A percentile compares a stretch with the other conserved stretches of the same genome.
These are phyloP conservation scores for Diaporthe citri DNA, from an alignment of 2,329 filamentous ascomycete genomes.

Conservation along the genomic window DNA sequence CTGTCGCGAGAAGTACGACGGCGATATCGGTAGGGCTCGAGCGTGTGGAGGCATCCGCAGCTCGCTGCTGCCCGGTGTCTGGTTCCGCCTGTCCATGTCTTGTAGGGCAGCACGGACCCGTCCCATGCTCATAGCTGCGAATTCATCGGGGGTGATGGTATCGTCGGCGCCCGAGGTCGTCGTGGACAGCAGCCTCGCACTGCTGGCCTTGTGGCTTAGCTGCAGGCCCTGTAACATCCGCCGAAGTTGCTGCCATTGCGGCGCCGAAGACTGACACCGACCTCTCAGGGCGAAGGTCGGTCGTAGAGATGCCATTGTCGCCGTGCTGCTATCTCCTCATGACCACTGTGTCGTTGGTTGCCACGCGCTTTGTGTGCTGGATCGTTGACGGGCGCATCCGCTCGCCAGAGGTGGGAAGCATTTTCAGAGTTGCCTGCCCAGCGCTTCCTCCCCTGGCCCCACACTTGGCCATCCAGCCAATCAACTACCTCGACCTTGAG, in stretches of 20 bases:
- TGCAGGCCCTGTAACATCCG: conserved; percentile 38
- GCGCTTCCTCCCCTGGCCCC: not conserved
- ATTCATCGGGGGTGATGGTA: conserved; percentile 15
- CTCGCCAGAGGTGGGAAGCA: conserved; percentile 38
- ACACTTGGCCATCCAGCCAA: conserved; percentile 3
- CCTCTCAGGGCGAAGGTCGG: conserved; percentile 38
- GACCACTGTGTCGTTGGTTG: conserved; percentile 34
- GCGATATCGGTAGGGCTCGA: conserved; percentile 84
- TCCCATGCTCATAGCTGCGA: conserved; percentile 21
- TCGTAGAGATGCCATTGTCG: conserved; percentile 40
- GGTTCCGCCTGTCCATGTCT: conserved; percentile 36
- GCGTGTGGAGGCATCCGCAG: conserved; percentile 59
- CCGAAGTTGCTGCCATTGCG: conserved; percentile 41
- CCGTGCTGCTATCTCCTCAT: conserved; percentile 39
- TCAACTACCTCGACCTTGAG: not conserved
- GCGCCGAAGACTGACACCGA: conserved; percentile 38
- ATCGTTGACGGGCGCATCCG: conserved; percentile 5
- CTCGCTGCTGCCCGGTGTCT: conserved; percentile 48
- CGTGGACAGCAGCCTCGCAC: conserved; percentile 37
- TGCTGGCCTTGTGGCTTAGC: conserved; percentile 30
- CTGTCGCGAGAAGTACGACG: conserved; percentile 94
- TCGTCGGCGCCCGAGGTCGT: conserved; percentile 18
- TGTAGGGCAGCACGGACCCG: not conserved
- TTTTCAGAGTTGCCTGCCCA: conserved; percentile 23
- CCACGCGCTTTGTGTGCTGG: conserved; percentile 21